Evolutionary conservation across 2,329 filamentous ascomycete genomes (phyloP).

Genomic region (Cercospora citrullina): DNA sequence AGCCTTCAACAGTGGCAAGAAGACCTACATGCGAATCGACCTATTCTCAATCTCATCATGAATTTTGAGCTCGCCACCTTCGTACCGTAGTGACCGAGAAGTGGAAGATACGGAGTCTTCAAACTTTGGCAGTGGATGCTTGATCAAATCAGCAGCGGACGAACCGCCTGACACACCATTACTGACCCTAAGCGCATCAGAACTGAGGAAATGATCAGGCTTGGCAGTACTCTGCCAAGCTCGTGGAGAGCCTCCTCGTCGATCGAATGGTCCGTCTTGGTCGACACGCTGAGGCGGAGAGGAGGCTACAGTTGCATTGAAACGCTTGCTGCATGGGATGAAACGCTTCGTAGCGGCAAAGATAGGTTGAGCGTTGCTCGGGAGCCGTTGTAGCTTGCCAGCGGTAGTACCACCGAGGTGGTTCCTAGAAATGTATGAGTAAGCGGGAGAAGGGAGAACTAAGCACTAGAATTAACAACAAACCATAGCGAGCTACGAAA

Average conservation of each 20-base stretch:
- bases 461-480: not conserved
- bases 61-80: slow-evolving; percentile 24
- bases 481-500: not conserved
- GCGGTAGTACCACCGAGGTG: not conserved
- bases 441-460: not conserved
- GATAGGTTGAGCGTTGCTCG: not conserved
- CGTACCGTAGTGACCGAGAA: slow-evolving; percentile 16
- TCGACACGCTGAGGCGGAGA: not conserved
- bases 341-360: not conserved
- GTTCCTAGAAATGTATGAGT: not conserved
- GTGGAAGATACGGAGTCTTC: slow-evolving; percentile 12
- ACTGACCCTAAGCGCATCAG: slow-evolving; percentile 18
- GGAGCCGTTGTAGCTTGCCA: not conserved
- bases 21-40: slow-evolving; percentile 22
- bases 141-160: slow-evolving; percentile 1
- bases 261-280: slow-evolving; percentile 25
- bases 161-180: not conserved
- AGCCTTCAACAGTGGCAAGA: not conserved
- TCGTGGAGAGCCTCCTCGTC: slow-evolving; percentile 17
- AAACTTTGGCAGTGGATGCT: slow-evolving; percentile 26
- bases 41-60: slow-evolving; percentile 21
- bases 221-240: slow-evolving; percentile 21
- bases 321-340: not conserved
- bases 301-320: not conserved
- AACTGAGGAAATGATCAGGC: slow-evolving; percentile 22